Percentiles rank a stretch among this genome's conserved stretches.
phyloP scores from a whole-genome alignment of 768 basidiomycete genomes.

The Leucosporidium yakuticum region DNA sequence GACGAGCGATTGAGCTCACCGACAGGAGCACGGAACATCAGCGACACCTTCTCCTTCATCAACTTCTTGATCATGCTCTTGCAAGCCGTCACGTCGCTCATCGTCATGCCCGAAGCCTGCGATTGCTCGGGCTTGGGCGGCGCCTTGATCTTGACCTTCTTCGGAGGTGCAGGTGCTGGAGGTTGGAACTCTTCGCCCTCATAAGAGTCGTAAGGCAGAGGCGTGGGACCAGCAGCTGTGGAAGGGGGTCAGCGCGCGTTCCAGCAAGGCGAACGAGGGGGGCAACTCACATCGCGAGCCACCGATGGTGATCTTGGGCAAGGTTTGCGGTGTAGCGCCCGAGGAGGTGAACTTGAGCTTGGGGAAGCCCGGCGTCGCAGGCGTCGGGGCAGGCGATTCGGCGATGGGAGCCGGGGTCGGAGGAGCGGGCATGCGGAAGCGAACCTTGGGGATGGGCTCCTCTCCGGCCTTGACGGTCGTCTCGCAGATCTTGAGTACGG shows the following conservation, averaged over 20 bases:
- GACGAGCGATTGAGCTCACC: background rate
- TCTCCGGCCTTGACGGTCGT: conserved; percentile 73
- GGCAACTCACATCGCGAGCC: conserved; percentile 4
- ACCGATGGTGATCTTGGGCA: conserved; percentile 11
- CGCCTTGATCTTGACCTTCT: conserved; percentile 27
- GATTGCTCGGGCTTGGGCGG: conserved; percentile 14
- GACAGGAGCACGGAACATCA: conserved; percentile 78
- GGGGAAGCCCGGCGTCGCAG: background rate
- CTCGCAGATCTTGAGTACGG: conserved; percentile 83
- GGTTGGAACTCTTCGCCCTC: background rate
- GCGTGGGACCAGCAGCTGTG: background rate
- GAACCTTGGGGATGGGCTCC: conserved; percentile 75
- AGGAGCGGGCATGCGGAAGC: conserved; percentile 40
- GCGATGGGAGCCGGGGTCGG: conserved; percentile 8
- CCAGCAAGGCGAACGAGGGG: background rate
- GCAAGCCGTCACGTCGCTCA: conserved; percentile 35
- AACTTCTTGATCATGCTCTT: conserved; percentile 60
- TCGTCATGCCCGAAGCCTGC: conserved; percentile 36
- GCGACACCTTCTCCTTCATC: conserved; percentile 63
- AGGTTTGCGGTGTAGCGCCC: background rate
- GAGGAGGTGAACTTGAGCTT: conserved; percentile 28
- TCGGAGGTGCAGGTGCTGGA: conserved; percentile 3
- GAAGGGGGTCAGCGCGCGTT: conserved; percentile 2
- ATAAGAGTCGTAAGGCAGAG: background rate
- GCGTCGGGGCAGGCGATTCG: conserved; percentile 6